These are phyloP conservation scores for Entophlyctis helioformis DNA, from an alignment of 192 early-diverging fungal species.

Conservation along the genomic window DNA sequence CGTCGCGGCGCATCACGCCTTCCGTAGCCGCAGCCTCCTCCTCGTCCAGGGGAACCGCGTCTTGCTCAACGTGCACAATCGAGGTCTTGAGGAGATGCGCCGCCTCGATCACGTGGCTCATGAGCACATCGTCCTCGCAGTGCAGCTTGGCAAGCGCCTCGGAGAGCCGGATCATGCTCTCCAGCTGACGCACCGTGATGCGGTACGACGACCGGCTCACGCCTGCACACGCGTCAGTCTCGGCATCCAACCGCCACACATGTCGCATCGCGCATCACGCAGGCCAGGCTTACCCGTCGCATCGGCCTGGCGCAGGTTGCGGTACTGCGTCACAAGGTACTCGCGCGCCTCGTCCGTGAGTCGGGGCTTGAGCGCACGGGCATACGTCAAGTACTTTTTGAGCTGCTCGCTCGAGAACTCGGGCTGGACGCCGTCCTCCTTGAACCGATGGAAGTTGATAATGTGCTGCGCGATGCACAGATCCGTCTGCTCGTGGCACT, in stretches of 20 bases:
- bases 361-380: constrained; percentile 77
- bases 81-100: constrained; percentile 73
- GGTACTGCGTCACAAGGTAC: constrained; percentile 71
- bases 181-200: constrained; percentile 94
- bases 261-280: background rate
- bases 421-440: constrained; percentile 52
- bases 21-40: constrained; percentile 40
- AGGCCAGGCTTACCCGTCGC: constrained; percentile 48
- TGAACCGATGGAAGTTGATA: constrained; percentile 63
- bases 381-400: constrained; percentile 76
- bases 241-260: background rate
- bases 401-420: constrained; percentile 62
- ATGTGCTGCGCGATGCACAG: constrained; percentile 88
- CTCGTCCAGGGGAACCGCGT: constrained; percentile 38
- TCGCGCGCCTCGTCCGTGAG: constrained; percentile 64
- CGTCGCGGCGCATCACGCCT: constrained; percentile 32
- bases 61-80: constrained; percentile 53
- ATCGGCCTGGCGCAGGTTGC: constrained; percentile 78
- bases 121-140: constrained; percentile 47
- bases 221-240: constrained; percentile 4
- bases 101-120: constrained; percentile 73
- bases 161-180: constrained; percentile 89
- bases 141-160: constrained; percentile 90
- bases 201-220: constrained; percentile 58
- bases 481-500: constrained; percentile 79